Percentiles rank a stretch among this genome's conserved stretches.
phyloP scores from a whole-genome alignment of 2,329 filamentous ascomycete genomes.

The Exophiala phaeomuriformis region DNA sequence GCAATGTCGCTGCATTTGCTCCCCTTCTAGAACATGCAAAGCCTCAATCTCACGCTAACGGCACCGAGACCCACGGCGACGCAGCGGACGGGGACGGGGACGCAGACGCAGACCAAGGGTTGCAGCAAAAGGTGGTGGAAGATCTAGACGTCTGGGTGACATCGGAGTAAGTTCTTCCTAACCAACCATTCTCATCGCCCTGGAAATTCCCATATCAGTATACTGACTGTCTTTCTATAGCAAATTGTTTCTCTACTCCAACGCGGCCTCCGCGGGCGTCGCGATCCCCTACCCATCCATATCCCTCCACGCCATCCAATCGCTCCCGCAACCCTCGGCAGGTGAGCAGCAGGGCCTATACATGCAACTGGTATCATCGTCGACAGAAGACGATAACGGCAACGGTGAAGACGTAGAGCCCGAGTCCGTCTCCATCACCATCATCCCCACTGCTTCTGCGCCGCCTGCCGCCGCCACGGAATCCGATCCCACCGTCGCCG shows the following conservation, averaged over 20 bases:
- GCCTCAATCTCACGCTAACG: slow-evolving; percentile 12
- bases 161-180: slow-evolving; percentile 36
- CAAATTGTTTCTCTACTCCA: slow-evolving; percentile 40
- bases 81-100: background rate
- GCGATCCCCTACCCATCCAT: slow-evolving; percentile 44
- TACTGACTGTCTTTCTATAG: slow-evolving; percentile 28
- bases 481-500: slow-evolving; percentile 20
- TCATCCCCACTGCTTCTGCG: slow-evolving; percentile 34
- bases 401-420: slow-evolving; percentile 36
- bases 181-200: background rate
- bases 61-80: slow-evolving; percentile 19
- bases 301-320: slow-evolving; percentile 44
- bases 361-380: slow-evolving; percentile 40
- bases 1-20: slow-evolving; percentile 31
- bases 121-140: slow-evolving; percentile 31
- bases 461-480: slow-evolving; percentile 25
- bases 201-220: background rate
- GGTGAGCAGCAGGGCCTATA: slow-evolving; percentile 38
- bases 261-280: slow-evolving; percentile 33
- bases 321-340: slow-evolving; percentile 33
- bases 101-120: background rate
- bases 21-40: slow-evolving; percentile 13
- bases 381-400: slow-evolving; percentile 22
- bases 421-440: slow-evolving; percentile 38
- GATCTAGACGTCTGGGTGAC: slow-evolving; percentile 43